Evolutionary conservation across 1,284 basidiomycete species (phyloP).

Genomic region (Trichosporon sp.): DNA sequence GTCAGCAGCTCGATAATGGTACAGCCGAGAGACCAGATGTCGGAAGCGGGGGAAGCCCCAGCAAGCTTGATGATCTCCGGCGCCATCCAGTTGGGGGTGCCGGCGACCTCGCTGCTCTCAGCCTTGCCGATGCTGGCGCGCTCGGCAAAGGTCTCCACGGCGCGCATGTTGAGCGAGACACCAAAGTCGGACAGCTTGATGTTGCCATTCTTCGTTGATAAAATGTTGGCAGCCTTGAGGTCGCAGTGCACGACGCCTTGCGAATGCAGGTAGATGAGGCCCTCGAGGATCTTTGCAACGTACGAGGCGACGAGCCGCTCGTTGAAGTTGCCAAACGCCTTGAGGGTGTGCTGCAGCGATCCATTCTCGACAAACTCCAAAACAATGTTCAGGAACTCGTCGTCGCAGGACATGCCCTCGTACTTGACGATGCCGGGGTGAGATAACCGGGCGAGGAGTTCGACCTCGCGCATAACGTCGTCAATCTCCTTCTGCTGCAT

Average conservation of each 20-base stretch:
- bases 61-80: constrained; percentile 80
- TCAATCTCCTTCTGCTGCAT: constrained; percentile 76
- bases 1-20: constrained; percentile 90
- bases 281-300: constrained; percentile 88
- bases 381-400: constrained; percentile 79
- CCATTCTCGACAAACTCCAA: constrained; percentile 95
- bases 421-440: constrained; percentile 95
- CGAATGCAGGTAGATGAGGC: constrained; percentile 84
- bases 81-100: constrained; percentile 98
- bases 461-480: constrained; percentile 85
- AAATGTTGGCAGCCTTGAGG: constrained; percentile 51
- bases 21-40: constrained; percentile 84
- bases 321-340: constrained; percentile 84
- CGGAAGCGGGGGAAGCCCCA: constrained; percentile 55
- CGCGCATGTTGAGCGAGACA: constrained; percentile 52
- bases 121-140: constrained; percentile 43
- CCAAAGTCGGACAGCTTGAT: constrained; percentile 56
- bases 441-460: constrained; percentile 75
- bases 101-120: constrained; percentile 56
- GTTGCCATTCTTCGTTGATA: constrained; percentile 55
- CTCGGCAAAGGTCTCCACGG: constrained; percentile 65
- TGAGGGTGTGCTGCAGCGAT: constrained; percentile 81
- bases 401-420: constrained; percentile 82
- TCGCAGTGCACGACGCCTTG: constrained; percentile 53
- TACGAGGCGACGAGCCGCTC: constrained; percentile 82